Conservation (phyloP, 805 yeast species). For the Teunomyces barrocoloradensis region DNA sequence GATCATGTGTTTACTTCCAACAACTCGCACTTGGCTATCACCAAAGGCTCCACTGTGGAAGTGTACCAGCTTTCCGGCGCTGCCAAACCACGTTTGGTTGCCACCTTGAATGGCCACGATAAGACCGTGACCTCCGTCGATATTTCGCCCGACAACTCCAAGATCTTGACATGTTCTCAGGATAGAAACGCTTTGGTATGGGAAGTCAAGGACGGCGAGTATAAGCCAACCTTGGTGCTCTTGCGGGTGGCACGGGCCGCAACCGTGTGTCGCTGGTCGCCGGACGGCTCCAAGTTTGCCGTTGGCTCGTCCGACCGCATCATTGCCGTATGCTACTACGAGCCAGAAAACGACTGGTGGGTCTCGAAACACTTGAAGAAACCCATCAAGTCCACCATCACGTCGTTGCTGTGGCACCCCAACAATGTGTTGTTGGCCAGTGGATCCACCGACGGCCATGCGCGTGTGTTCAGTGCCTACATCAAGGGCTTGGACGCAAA, state of each 20-base stretch:
- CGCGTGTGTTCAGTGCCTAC: conserved; percentile 83
- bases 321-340: conserved; percentile 94
- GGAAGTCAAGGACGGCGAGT: conserved; percentile 65
- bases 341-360: conserved; percentile 99
- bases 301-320: conserved; percentile 95
- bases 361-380: conserved; percentile 95
- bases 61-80: conserved; percentile 54
- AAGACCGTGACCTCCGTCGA: conserved; percentile 94
- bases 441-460: conserved; percentile 93
- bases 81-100: conserved; percentile 57
- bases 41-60: conserved; percentile 74
- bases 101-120: conserved; percentile 80
- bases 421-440: conserved; percentile 83
- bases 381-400: conserved; percentile 85
- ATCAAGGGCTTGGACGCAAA: conserved; percentile 84
- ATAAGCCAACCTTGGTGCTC: conserved; percentile 86
- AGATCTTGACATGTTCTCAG: conserved; percentile 94
- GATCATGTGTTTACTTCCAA: conserved; percentile 87
- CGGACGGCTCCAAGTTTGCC: conserved; percentile 91
- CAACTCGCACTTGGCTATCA: conserved; percentile 64
- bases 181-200: conserved; percentile 97
- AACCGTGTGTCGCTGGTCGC: conserved; percentile 92
- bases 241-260: conserved; percentile 95
- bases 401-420: conserved; percentile 88
- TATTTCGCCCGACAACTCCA: conserved; percentile 73